phyloP scores from a whole-genome alignment of 345 rosid species.

The Acer saccharum region DNA sequence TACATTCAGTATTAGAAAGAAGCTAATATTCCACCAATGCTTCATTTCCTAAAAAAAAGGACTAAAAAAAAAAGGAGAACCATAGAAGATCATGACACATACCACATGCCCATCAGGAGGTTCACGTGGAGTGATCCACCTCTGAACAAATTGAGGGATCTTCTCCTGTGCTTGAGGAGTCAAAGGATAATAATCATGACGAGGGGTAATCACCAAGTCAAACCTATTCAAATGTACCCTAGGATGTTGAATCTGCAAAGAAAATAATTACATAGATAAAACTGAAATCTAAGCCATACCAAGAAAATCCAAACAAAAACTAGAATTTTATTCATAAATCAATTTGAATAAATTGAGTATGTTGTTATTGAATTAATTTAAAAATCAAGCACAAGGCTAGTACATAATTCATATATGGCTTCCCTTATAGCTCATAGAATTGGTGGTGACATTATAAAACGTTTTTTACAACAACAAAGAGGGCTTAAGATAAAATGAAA shows the following conservation, averaged over 20 bases:
- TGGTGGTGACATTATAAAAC: background rate
- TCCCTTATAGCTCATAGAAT: background rate
- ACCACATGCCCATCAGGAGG: slow-evolving; percentile 82
- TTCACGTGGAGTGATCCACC: slow-evolving; percentile 85
- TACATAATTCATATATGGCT: background rate
- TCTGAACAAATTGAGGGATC: slow-evolving; percentile 71
- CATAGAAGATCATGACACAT: slow-evolving; percentile 24
- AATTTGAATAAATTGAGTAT: background rate
- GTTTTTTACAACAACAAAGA: background rate
- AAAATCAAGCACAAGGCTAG: background rate
- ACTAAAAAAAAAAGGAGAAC: background rate
- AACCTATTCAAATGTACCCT: slow-evolving; percentile 82
- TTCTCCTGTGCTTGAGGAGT: slow-evolving; percentile 74
- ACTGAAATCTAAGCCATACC: background rate
- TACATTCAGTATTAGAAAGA: slow-evolving; percentile 6
- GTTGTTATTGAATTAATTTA: background rate
- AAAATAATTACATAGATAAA: background rate
- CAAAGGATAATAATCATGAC: slow-evolving; percentile 88
- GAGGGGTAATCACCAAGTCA: slow-evolving; percentile 94
- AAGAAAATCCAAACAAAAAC: background rate
- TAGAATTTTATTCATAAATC: background rate
- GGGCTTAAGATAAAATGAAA: background rate
- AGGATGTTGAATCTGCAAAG: slow-evolving; percentile 89
- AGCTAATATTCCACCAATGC: slow-evolving; percentile 9
- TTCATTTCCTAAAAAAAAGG: slow-evolving; percentile 9